Conservation (phyloP, 768 basidiomycete genomes). For the Lyophyllum decastes region DNA sequence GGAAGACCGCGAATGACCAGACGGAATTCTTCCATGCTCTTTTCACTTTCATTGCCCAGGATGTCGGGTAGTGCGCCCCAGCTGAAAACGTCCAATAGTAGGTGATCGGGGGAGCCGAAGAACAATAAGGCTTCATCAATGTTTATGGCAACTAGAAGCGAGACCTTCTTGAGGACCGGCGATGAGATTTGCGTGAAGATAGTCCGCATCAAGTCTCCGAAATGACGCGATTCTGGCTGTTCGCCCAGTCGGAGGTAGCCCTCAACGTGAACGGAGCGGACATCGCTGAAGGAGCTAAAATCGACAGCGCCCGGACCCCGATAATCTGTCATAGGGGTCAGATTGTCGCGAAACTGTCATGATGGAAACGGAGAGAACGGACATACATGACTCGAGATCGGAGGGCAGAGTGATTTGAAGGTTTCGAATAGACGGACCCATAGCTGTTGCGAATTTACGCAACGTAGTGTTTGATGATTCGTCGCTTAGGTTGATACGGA, state of each 20-base stretch:
- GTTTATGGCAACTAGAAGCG: conserved; percentile 22
- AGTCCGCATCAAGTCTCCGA: conserved; percentile 22
- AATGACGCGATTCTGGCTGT: conserved; percentile 9
- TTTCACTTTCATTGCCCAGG: conserved; percentile 14
- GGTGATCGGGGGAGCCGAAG: conserved; percentile 29
- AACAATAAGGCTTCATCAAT: conserved; percentile 20
- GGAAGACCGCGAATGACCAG: conserved; percentile 18
- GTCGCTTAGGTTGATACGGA: conserved; percentile 24
- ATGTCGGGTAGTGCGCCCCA: conserved; percentile 29
- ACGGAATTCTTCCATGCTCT: conserved; percentile 9
- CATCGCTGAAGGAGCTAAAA: conserved; percentile 20
- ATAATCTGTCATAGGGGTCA: conserved; percentile 12
- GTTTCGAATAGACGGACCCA: conserved; percentile 24
- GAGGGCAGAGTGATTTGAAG: conserved; percentile 25
- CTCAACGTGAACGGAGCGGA: conserved; percentile 27
- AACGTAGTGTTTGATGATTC: conserved; percentile 4
- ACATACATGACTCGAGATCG: conserved; percentile 20
- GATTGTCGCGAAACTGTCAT: conserved; percentile 3
- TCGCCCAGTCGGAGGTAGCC: conserved; percentile 21
- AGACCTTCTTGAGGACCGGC: conserved; percentile 18
- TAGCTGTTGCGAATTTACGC: conserved; percentile 18
- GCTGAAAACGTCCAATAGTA: conserved; percentile 24
- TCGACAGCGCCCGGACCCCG: conserved; percentile 17
- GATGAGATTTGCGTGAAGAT: conserved; percentile 26
- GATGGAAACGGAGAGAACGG: neutral